Evolutionary conservation across 768 basidiomycete genomes (phyloP).

Genomic region (Lactarius akahatsu): DNA sequence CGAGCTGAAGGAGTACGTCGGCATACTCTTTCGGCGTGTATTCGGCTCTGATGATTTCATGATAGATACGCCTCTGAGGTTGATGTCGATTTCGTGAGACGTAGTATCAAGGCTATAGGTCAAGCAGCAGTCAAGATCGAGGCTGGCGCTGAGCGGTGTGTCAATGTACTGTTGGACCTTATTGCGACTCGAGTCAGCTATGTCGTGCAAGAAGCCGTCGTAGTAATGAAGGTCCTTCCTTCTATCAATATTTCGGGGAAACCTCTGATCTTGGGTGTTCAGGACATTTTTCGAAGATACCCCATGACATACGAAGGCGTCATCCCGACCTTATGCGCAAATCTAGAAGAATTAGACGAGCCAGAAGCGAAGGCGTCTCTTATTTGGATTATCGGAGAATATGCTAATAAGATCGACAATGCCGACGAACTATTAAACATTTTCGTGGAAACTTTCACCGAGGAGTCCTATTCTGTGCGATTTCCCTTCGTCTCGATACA

Average conservation of each 20-base stretch:
- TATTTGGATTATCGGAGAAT: conserved; percentile 99
- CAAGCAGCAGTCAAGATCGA: conserved; percentile 97
- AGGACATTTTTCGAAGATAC: conserved; percentile 99
- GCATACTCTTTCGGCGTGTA: conserved; percentile 1
- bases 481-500: neutral
- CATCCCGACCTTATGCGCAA: conserved; percentile 91
- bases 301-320: conserved; percentile 95
- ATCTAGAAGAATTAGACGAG: conserved; percentile 95
- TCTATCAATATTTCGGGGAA: too few relatives aligned
- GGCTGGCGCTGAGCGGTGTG: conserved; percentile 87
- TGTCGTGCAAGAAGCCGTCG: conserved; percentile 96
- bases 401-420: conserved; percentile 90
- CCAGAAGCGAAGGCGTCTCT: conserved; percentile 97
- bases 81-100: conserved; percentile 96
- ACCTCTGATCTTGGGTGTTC: conserved; percentile 12
- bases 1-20: conserved; percentile 88
- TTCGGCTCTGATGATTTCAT: conserved; percentile 14
- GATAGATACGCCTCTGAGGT: conserved; percentile 92
- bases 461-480: conserved; percentile 87
- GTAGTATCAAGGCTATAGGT: conserved; percentile 93
- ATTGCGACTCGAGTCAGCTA: conserved; percentile 94
- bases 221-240: conserved; percentile 89
- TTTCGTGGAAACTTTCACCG: conserved; percentile 90
- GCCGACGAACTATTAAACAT: conserved; percentile 88
- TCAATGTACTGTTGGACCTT: conserved; percentile 89